Evolutionary conservation across 371 early-diverging fungal genomes (phyloP), one percentile per base, ranked within the genome.

Genomic region (Syncephalis fuscata): DNA sequence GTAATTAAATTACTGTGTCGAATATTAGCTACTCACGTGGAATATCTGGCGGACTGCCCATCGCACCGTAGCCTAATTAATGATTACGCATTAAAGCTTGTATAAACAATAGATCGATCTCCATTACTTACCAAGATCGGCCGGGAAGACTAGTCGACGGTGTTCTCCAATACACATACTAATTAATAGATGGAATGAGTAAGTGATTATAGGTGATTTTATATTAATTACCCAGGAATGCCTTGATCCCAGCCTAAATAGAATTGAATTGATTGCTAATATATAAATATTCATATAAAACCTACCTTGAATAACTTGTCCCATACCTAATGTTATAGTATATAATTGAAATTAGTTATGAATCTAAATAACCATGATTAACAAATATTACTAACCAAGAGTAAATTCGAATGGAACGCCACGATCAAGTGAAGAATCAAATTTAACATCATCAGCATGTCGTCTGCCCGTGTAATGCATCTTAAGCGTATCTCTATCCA

Each of bases 141-240:
- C 65, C 22, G 89, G 88, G 49, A 88, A 85, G 20, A 68, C 71
- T 54, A 91, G 61, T 55, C 66, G 72, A 45, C 89, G 69, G 65
- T 88, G 80, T 60, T 86, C 86, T 36, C 91, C 89, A 49, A 82
- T 61, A 39, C 85, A 84, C 91, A 91, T 91, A 46, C 74, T 73
- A 53, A 39, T 45, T 27, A 48, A 10, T 45, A 5, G 27, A 40
- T 32, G 11, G 4, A 4, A 32, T 32, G 4, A 32, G 4, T 32
- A 32, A 11, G 11, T 32, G 7, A 32, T 4, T 17, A 45, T 24
- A 8, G 38, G 21, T n/a, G n/a, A n/a, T n/a, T n/a, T n/a, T 10
- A 36, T 41, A n/a, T 11, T 4, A 7, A 56, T 46, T 67, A 73
- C 73, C 64, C 75, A 39, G 66, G 48, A 52, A 90, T 61, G 25